Conservation (phyloP, 768 basidiomycete genomes). For the Pleurotus ostreatus region DNA sequence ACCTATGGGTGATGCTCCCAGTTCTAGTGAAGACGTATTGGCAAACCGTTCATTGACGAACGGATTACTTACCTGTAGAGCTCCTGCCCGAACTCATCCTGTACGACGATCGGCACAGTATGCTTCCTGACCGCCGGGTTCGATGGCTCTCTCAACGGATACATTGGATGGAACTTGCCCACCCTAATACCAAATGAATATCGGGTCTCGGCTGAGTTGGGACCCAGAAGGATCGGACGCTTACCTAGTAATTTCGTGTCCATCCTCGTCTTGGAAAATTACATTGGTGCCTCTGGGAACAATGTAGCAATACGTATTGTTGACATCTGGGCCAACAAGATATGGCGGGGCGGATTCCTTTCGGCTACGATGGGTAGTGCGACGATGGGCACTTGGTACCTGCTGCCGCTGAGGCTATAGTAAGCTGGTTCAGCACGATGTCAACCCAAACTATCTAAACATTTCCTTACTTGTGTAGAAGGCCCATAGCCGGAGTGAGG, state of each 20-base stretch:
- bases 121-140: slow-evolving; percentile 11
- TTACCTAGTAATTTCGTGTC: slow-evolving; percentile 62
- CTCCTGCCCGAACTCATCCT: slow-evolving; percentile 56
- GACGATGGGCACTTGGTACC: neutral
- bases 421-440: no score
- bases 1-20: slow-evolving; percentile 9
- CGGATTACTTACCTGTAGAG: slow-evolving; percentile 44
- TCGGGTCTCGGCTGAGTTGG: neutral
- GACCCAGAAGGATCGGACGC: neutral
- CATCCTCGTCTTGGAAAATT: slow-evolving; percentile 63
- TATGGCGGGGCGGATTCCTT: neutral
- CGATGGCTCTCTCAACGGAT: slow-evolving; percentile 15
- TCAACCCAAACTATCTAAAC: neutral
- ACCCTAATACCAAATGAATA: slow-evolving; percentile 32
- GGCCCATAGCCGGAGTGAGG: neutral
- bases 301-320: slow-evolving; percentile 45
- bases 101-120: slow-evolving; percentile 46
- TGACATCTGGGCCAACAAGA: neutral
- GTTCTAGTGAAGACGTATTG: slow-evolving; percentile 11
- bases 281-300: slow-evolving; percentile 63
- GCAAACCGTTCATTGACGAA: neutral
- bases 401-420: neutral
- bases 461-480: neutral
- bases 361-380: neutral
- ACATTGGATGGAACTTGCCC: slow-evolving; percentile 36